Evolutionary conservation across 2,329 filamentous ascomycete genomes (phyloP), one percentile per base, ranked within the genome.

Genomic region (Colletotrichum godetiae): DNA sequence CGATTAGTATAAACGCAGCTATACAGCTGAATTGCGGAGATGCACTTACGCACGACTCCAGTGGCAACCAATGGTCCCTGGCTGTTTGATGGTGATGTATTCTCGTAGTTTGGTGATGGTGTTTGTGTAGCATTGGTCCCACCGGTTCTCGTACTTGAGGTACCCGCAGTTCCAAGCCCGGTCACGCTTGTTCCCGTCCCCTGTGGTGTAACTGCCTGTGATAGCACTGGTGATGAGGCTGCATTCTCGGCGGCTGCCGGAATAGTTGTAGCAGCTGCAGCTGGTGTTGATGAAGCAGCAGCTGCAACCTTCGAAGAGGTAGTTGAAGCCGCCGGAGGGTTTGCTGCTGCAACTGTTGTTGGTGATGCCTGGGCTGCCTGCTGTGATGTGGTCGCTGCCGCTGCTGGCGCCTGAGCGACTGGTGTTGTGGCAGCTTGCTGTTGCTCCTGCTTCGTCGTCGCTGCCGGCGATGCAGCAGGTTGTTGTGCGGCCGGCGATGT

Each of bases 51-150:
- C 3, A 70, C 49, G 8, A 52, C 60, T 12, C 70, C 70, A 5
- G 70, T 73, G 8, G 70, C 70, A 33, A 73, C 67, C 35, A 73
- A 42, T 2, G 70, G 55, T 3, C 42, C 56, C 22, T 64, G 66
- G 15, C 31, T 57, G 5, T 2, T 46, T n/a, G 59, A 19, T 0
- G 8, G 19, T 60, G 66, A 29, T 11, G 12, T 70, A 61, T 4
- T 33, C 42, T 12, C 42, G 10, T 22, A 7, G 2, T 15, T 22
- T 10, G 55, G 60, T 6, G 37, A 19, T 12, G 67, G n/a, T 29
- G 65, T 46, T 8, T 59, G 65, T 1, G 65, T 64, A 12, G 69
- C 4, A 19, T 15, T 33, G 19, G 52, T 52, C 0, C 6, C 52
- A 7, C 22, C 64, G 1, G 69, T 27, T 7, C 29, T 58, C 5